phyloP scores from a whole-genome alignment of 164 flowering plant species.

The Akebia trifoliata region DNA sequence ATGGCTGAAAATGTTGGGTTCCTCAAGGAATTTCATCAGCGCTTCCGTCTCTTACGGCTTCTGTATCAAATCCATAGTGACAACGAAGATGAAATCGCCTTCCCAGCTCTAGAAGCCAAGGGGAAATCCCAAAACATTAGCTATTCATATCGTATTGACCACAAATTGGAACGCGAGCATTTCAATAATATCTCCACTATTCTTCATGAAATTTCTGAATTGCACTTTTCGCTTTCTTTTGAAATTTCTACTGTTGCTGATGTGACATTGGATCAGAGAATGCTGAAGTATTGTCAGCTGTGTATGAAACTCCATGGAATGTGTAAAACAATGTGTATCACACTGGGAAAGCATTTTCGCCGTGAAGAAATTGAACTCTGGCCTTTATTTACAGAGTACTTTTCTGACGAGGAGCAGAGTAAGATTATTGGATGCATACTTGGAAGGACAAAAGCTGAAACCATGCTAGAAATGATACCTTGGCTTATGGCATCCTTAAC shows the following conservation, averaged over 20 bases:
- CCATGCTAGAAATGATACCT: constrained; percentile 65
- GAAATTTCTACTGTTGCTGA: constrained; percentile 8
- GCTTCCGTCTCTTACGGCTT: constrained; percentile 43
- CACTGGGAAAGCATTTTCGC: constrained; percentile 51
- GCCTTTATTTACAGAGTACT: constrained; percentile 54
- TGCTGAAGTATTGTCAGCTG: constrained; percentile 28
- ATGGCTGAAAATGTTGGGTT: constrained; percentile 42
- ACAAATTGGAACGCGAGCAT: constrained; percentile 51
- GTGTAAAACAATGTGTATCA: constrained; percentile 52
- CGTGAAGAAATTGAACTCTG: constrained; percentile 79
- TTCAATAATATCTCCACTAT: constrained; percentile 44
- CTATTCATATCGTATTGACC: constrained; percentile 62
- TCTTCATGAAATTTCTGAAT: constrained; percentile 44
- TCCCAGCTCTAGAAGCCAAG: constrained; percentile 85
- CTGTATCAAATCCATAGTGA: constrained; percentile 61
- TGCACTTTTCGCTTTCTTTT: constrained; percentile 27
- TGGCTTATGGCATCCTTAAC: constrained; percentile 71
- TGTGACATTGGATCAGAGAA: constrained; percentile 17
- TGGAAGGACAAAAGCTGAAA: constrained; percentile 70
- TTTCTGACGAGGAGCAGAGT: constrained; percentile 72
- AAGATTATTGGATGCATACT: constrained; percentile 67
- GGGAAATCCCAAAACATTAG: constrained; percentile 50
- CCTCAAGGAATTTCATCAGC: constrained; percentile 41
- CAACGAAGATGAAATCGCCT: constrained; percentile 72
- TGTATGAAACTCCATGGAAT: constrained; percentile 55